Percentiles rank a stretch among this genome's conserved stretches.
Conservation (phyloP, 2,329 filamentous ascomycete species). For the Colletotrichum horii region DNA sequence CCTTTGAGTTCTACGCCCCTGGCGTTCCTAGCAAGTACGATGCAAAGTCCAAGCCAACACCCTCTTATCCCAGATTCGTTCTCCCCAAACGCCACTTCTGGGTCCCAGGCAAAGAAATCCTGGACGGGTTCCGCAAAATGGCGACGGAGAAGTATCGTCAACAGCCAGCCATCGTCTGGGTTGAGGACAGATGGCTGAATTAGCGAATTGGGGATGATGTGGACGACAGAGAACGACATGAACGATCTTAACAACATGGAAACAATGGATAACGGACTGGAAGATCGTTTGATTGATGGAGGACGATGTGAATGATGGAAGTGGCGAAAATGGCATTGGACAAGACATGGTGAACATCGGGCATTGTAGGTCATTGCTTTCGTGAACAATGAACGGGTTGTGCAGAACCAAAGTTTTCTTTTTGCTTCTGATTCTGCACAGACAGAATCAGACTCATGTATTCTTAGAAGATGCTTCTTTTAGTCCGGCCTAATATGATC, state of each 20-base stretch:
- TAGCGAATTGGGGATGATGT: neutral
- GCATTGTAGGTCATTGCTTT: neutral
- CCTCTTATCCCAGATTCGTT: neutral
- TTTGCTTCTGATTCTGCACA: neutral
- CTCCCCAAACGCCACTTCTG: neutral
- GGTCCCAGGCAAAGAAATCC: neutral
- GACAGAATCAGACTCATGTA: neutral
- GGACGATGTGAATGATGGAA: neutral
- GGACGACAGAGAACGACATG: neutral
- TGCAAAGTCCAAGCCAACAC: neutral
- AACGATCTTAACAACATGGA: no score
- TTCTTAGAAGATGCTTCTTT: neutral
- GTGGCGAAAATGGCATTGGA: neutral
- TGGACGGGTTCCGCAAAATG: neutral
- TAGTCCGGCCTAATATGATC: neutral
- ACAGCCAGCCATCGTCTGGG: neutral
- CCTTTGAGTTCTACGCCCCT: neutral
- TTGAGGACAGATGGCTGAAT: accelerated
- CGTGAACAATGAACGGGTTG: neutral
- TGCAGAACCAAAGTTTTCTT: neutral
- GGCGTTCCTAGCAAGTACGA: neutral
- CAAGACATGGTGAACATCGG: neutral
- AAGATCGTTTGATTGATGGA: neutral
- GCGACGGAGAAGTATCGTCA: neutral
- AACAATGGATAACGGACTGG: neutral